Base-by-base conservation (phyloP, 176 grass and related monocot species). In the Secale cereale region DNA sequence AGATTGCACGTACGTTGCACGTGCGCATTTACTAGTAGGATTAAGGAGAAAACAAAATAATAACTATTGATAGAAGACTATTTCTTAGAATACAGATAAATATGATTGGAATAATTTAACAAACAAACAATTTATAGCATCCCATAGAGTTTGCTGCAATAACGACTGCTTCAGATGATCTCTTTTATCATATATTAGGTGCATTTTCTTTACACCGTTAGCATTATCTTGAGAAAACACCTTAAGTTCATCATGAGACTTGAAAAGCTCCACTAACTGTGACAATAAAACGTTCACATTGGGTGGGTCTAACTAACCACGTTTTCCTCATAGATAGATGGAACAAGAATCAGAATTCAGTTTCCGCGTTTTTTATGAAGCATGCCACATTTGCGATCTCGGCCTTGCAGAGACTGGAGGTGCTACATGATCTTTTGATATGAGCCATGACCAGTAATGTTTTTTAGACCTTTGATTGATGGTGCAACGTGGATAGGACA, bases 131-230 rank as follows among this genome's bases (percentile, higher is more conserved):
- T 85, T 83, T 82, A 48, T 29, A 69, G 46, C 68, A 76, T 94
- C 93, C 95, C 95, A n/a, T 88, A 98, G 83, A 90, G 72, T 98
- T 59, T 95, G 95, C 77, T 98, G 91, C 76, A 98, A 89, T 78
- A 98, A 91, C 37, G 95, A 93, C 85, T 94, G 92, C 69, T 92
- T 90, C 29, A 89, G 87, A 90, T 95, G 95, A 68, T 94, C 89
- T 66, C 95, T 83, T 90, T 93, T 98, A 79, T 98, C 95, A 93
- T 98, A 94, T 63, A 98, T 94, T 40, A 98, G 80, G 74, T 93
- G 92, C 59, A 98, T 77, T 91, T 98, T 98, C 77, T 93, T 98
- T 81, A 92, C 87, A 59, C 93, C 95, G 68, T 88, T 60, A 78
- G 87, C 40, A 43, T 41, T 48, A 16, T 97, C 90, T 62, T 66